A percentile compares a stretch with the other conserved stretches of the same genome.
Conservation (phyloP, 2,329 filamentous ascomycete species). For the Coniochaeta sp. region DNA sequence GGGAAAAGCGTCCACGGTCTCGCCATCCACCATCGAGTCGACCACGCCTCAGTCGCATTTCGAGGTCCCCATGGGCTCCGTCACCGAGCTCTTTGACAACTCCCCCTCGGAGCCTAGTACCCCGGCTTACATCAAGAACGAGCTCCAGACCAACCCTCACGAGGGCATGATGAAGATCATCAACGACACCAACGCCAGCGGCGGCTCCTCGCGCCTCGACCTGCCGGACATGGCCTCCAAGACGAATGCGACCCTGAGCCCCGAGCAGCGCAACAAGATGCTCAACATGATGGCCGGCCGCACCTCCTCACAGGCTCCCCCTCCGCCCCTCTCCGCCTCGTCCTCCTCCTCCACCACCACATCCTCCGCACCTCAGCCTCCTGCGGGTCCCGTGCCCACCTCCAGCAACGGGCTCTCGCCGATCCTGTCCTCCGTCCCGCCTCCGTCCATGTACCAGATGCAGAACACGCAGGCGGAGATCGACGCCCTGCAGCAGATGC, state of each 20-base stretch:
- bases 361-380: constrained; percentile 6
- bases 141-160: constrained; percentile 50
- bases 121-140: constrained; percentile 44
- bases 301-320: constrained; percentile 12
- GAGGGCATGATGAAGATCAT: constrained; percentile 61
- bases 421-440: constrained; percentile 36
- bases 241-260: constrained; percentile 44
- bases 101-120: constrained; percentile 36
- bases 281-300: constrained; percentile 52
- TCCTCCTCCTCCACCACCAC: constrained; percentile 6
- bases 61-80: constrained; percentile 41
- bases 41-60: constrained; percentile 19
- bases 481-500: constrained; percentile 69
- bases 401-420: constrained; percentile 30
- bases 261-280: constrained; percentile 51
- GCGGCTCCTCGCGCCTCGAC: constrained; percentile 33
- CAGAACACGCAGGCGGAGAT: constrained; percentile 67
- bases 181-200: constrained; percentile 51
- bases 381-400: constrained; percentile 8
- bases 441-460: constrained; percentile 53
- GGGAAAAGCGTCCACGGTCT: constrained; percentile 17
- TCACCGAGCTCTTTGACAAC: constrained; percentile 54
- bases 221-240: constrained; percentile 51
- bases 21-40: constrained; percentile 21
- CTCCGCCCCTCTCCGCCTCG: constrained; percentile 2